Evolutionary conservation across 768 basidiomycete species (phyloP).

Genomic region (Amanita thiersii): DNA sequence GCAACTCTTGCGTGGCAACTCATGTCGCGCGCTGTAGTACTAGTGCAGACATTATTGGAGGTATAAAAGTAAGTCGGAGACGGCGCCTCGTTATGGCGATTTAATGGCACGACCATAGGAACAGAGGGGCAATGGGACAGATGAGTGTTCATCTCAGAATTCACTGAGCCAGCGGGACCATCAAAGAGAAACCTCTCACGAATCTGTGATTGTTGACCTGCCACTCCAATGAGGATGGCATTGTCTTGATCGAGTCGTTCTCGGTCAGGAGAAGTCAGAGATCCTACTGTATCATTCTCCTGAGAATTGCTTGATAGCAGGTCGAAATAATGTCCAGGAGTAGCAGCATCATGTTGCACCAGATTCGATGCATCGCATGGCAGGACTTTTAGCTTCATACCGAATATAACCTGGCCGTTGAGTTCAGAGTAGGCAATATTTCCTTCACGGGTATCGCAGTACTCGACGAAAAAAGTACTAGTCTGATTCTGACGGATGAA

Average conservation of each 20-base stretch:
- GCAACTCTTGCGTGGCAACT: not conserved
- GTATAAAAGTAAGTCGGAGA: conserved; percentile 31
- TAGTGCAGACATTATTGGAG: conserved; percentile 11
- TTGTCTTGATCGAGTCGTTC: too few species aligned
- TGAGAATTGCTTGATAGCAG: conserved; percentile 7
- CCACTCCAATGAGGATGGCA: conserved; percentile 15
- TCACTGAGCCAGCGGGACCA: conserved; percentile 15
- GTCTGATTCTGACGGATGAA: conserved; percentile 12
- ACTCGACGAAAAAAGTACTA: conserved; percentile 52
- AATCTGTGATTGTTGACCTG: conserved; percentile 27
- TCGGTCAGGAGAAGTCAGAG: not conserved
- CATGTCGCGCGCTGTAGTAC: conserved; percentile 5
- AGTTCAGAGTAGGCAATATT: conserved; percentile 42
- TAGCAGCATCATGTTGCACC: conserved; percentile 1
- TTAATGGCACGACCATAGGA: not conserved
- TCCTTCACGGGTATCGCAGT: conserved; percentile 57
- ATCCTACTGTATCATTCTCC: conserved; percentile 11
- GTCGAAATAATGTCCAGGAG: conserved; percentile 14
- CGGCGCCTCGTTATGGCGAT: conserved; percentile 11
- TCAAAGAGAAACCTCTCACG: conserved; percentile 23
- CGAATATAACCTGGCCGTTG: conserved; percentile 39
- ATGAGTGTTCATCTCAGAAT: conserved; percentile 9
- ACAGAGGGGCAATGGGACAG: conserved; percentile 6
- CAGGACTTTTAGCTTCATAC: conserved; percentile 40
- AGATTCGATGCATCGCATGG: conserved; percentile 20